These are phyloP conservation scores for Phialophora tarda DNA, from an alignment of 2,329 filamentous ascomycete genomes.

Conservation along the genomic window DNA sequence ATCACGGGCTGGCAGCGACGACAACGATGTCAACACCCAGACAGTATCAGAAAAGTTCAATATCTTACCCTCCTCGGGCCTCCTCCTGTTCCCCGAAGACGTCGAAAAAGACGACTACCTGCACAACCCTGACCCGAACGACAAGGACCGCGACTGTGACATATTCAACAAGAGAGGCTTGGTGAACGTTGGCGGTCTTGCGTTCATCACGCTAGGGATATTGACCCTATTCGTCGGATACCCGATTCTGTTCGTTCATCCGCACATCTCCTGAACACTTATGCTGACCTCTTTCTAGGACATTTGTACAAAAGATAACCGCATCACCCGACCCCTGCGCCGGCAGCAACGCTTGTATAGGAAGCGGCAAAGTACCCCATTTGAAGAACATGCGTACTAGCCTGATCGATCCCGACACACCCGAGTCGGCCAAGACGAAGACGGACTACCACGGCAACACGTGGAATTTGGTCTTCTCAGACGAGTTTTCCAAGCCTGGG, in stretches of 20 bases:
- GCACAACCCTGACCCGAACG: constrained; percentile 71
- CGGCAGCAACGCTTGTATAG: constrained; percentile 56
- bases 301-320: constrained; percentile 59
- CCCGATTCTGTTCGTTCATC: constrained; percentile 64
- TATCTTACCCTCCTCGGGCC: constrained; percentile 69
- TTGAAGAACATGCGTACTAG: constrained; percentile 65
- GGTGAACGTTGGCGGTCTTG: constrained; percentile 68
- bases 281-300: constrained; percentile 53
- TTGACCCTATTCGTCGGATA: constrained; percentile 71
- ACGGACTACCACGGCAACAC: constrained; percentile 64
- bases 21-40: constrained; percentile 71
- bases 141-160: constrained; percentile 66
- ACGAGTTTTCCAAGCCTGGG: constrained; percentile 72
- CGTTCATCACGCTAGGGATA: constrained; percentile 64
- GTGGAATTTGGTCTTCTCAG: constrained; percentile 71
- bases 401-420: constrained; percentile 72
- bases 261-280: not conserved
- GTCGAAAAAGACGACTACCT: constrained; percentile 75
- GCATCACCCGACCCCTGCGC: constrained; percentile 46
- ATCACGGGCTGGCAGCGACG: constrained; percentile 64
- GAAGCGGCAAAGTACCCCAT: constrained; percentile 56
- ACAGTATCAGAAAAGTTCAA: constrained; percentile 76
- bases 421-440: constrained; percentile 61
- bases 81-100: constrained; percentile 72
- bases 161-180: constrained; percentile 69